Evolutionary conservation across 2,329 filamentous ascomycete species (phyloP).

Genomic region (Juglanconis sp.): DNA sequence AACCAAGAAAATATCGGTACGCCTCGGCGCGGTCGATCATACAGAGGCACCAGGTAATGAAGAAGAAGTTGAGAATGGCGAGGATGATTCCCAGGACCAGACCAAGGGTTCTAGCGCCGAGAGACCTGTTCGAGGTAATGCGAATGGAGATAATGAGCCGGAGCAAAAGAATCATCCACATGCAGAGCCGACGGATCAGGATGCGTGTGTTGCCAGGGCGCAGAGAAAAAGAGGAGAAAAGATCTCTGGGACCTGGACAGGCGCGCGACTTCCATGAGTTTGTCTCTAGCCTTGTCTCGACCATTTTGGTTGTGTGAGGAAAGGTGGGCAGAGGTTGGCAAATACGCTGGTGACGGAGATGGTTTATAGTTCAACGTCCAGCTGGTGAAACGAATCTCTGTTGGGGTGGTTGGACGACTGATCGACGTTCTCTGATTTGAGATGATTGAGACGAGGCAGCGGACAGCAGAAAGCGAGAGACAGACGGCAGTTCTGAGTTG

Average conservation of each 20-base stretch:
- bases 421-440: no score
- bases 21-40: conserved; percentile 12
- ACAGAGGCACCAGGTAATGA: conserved; percentile 11
- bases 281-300: background rate
- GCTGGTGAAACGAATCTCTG: no score
- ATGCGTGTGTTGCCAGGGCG: background rate
- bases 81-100: background rate
- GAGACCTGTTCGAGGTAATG: background rate
- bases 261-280: conserved; percentile 11
- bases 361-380: no score
- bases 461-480: no score
- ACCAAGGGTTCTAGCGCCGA: background rate
- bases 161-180: conserved; percentile 10
- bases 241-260: conserved; percentile 1
- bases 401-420: no score
- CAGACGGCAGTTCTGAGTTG: no score
- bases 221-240: conserved; percentile 1
- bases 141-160: conserved; percentile 2
- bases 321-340: background rate
- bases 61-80: conserved; percentile 2
- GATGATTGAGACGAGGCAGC: no score
- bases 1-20: background rate
- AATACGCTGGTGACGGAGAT: no score
- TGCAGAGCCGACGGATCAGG: background rate
- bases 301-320: background rate